Percentiles rank a stretch among this genome's conserved stretches.
Evolutionary conservation across 805 yeast species (phyloP).

Genomic region (Ogataea corticis): DNA sequence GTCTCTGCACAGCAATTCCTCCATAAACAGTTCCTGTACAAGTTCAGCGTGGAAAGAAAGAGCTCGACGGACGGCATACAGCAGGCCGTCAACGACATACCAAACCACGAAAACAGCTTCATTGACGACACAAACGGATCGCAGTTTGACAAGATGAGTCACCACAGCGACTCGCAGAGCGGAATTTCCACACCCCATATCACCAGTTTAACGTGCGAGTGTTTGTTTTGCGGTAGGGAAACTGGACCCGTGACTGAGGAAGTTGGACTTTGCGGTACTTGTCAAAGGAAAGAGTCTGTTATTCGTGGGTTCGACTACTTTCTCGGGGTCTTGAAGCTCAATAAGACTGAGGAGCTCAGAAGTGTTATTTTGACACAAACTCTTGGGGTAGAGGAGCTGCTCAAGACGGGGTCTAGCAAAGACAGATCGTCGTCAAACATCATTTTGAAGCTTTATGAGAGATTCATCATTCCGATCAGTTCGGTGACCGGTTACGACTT

Average conservation of each 20-base stretch:
- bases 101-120: slow-evolving; percentile 1
- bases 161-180: slow-evolving; percentile 2
- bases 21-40: slow-evolving; percentile 8
- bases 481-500: slow-evolving; percentile 33
- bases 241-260: slow-evolving; percentile 9
- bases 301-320: slow-evolving; percentile 27
- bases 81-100: background rate
- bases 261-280: slow-evolving; percentile 25
- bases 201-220: slow-evolving; percentile 6
- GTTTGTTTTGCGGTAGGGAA: slow-evolving; percentile 15
- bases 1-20: background rate
- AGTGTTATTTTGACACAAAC: slow-evolving; percentile 27
- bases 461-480: slow-evolving; percentile 32
- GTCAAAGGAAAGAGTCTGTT: slow-evolving; percentile 27
- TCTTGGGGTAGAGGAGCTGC: slow-evolving; percentile 20
- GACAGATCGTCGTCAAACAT: slow-evolving; percentile 26
- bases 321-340: slow-evolving; percentile 27
- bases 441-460: slow-evolving; percentile 28
- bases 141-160: background rate
- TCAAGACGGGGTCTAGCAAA: slow-evolving; percentile 22
- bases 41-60: slow-evolving; percentile 4
- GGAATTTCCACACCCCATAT: background rate
- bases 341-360: slow-evolving; percentile 26
- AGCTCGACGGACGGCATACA: background rate
- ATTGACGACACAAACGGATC: slow-evolving; percentile 1